Conservation (phyloP, 768 basidiomycete species). For the Agrocybe pediades region DNA sequence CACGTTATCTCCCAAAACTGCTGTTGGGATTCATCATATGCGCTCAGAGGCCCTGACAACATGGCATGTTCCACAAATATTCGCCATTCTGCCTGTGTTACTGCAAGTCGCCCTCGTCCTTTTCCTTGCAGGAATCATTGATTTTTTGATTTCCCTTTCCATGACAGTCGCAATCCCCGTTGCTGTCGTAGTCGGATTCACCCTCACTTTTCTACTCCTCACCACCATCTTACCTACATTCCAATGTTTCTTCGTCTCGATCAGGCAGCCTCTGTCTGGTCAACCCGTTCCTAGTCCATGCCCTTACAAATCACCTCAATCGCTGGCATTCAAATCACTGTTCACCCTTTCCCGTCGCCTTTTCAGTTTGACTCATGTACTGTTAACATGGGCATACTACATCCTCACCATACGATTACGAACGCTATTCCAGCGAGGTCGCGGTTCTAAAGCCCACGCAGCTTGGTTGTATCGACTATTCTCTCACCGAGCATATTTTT, state of each 20-base stretch:
- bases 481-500: constrained; percentile 4
- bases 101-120: constrained; percentile 14
- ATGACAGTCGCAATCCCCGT: constrained; percentile 11
- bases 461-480: constrained; percentile 17
- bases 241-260: constrained; percentile 8
- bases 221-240: constrained; percentile 16
- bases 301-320: constrained; percentile 19
- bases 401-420: not conserved
- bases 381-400: not conserved
- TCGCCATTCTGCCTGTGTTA: constrained; percentile 14
- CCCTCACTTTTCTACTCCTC: constrained; percentile 9
- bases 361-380: constrained; percentile 4
- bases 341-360: constrained; percentile 1
- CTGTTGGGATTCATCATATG: constrained; percentile 12
- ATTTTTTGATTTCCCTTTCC: constrained; percentile 13
- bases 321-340: constrained; percentile 9
- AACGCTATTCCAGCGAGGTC: not conserved
- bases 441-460: not conserved
- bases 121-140: constrained; percentile 17
- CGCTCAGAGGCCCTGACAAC: constrained; percentile 14
- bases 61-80: constrained; percentile 18
- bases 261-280: constrained; percentile 1
- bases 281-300: constrained; percentile 10
- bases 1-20: constrained; percentile 7
- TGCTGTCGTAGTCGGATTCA: constrained; percentile 6